Conservation (phyloP, 1,284 basidiomycete species). For the Fistulinella cinereoalba region DNA sequence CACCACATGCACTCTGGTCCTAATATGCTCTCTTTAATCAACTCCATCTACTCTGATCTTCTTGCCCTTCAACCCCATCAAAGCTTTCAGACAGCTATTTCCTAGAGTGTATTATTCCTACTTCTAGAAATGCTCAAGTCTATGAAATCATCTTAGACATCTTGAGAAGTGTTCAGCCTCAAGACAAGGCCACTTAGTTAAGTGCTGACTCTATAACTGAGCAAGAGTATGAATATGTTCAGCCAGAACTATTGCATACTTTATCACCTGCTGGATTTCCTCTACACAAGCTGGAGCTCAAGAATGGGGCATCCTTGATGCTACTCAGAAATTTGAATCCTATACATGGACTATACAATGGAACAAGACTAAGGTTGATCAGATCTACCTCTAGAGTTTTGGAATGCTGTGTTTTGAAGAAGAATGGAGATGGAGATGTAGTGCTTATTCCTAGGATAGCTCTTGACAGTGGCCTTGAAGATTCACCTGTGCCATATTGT, state of each 20-base stretch:
- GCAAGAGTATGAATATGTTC: constrained; percentile 10
- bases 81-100: constrained; percentile 10
- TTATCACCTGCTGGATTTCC: constrained; percentile 26
- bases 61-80: not conserved
- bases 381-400: constrained; percentile 19
- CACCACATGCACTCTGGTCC: constrained; percentile 23
- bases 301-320: constrained; percentile 36
- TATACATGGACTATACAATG: constrained; percentile 26
- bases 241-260: constrained; percentile 23
- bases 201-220: constrained; percentile 6
- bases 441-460: not conserved
- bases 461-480: constrained; percentile 6
- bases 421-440: not conserved
- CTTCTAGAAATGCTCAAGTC: constrained; percentile 5
- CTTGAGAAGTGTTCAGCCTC: not conserved
- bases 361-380: constrained; percentile 6
- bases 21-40: constrained; percentile 21
- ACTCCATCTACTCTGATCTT: constrained; percentile 3
- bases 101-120: constrained; percentile 10
- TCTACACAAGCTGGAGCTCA: constrained; percentile 30
- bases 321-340: constrained; percentile 37
- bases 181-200: not conserved
- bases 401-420: constrained; percentile 5
- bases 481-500: not conserved
- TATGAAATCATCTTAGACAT: constrained; percentile 15